Evolutionary conservation across 2,329 filamentous ascomycete genomes (phyloP), one percentile per base, ranked within the genome.

Genomic region (Colletotrichum eleusines): DNA sequence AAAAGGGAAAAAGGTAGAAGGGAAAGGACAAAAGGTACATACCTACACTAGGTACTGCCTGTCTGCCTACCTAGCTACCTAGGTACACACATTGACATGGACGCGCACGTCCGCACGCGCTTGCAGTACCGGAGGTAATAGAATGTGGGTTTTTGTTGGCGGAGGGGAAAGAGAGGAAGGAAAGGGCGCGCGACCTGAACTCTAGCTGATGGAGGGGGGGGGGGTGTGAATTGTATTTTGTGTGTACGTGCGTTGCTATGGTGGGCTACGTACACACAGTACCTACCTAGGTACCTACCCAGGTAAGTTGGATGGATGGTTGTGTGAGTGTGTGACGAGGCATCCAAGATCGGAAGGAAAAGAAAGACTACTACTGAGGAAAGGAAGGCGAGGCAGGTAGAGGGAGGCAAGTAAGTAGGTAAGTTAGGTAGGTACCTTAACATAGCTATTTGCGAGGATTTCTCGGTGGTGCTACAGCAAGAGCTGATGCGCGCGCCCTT

Each of bases 1-100:
- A 73, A 75, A 69, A 68, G 72, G 14, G 74, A 76, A 73, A 73
- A 76, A 74, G 72, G 76, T 71, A 70, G 73, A 74, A 74, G 73
- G 76, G 77, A 76, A 73, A 71, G 75, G 74, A 75, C 75, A 74
- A 74, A 75, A 74, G 66, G 73, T 12, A 38, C 35, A 38, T 11
- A 38, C 35, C 77, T 69, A 74, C 16, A 42, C 40, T 16, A 5
- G 5, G 69, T 46, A 78, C n/a, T n/a, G n/a, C n/a, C n/a, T n/a
- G n/a, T n/a, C n/a, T n/a, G n/a, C n/a, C n/a, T n/a, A n/a, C n/a
- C n/a, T n/a, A n/a, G n/a, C n/a, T n/a, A n/a, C n/a, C 35, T 28
- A 40, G 59, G 26, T 23, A 40, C 50, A 38, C 38, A 26, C 28
- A 35, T 14, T 26, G 50, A 46, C 33, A 33, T 26, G n/a, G 28